Evolutionary conservation across 345 rosid genomes (phyloP).

Genomic region (Iberis pinnata): DNA sequence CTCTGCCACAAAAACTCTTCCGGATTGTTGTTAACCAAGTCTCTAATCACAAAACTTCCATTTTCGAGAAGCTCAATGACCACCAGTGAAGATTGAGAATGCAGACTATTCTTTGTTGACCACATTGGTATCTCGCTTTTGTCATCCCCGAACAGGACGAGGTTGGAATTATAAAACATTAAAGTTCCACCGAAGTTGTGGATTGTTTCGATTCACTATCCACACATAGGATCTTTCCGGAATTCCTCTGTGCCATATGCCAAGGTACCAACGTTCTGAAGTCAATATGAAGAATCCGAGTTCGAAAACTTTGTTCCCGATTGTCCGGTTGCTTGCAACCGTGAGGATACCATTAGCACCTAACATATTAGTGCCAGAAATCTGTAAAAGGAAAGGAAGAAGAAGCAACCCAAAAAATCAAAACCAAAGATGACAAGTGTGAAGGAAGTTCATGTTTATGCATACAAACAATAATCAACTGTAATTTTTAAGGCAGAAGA

Average conservation of each 20-base stretch:
- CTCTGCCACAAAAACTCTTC: too few relatives aligned
- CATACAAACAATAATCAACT: too few relatives aligned
- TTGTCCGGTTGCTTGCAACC: too few relatives aligned
- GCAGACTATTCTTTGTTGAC: slow-evolving; percentile 33
- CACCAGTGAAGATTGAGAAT: slow-evolving; percentile 26
- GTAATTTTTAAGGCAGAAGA: too few relatives aligned
- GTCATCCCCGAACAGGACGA: slow-evolving; percentile 37
- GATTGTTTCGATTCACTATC: slow-evolving; percentile 74
- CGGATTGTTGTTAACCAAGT: too few relatives aligned
- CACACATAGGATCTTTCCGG: slow-evolving; percentile 41
- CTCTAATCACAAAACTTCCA: slow-evolving; percentile 56
- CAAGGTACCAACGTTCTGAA: slow-evolving; percentile 42
- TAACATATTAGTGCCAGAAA: too few relatives aligned
- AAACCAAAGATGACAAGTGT: too few relatives aligned
- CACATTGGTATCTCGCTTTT: slow-evolving; percentile 26
- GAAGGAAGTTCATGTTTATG: too few relatives aligned
- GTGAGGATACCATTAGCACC: too few relatives aligned
- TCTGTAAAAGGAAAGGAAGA: too few relatives aligned
- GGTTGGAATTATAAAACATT: slow-evolving; percentile 27
- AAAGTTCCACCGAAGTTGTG: slow-evolving; percentile 37
- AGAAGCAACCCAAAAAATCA: too few relatives aligned
- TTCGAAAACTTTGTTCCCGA: slow-evolving; percentile 46
- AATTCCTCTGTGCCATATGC: slow-evolving; percentile 63
- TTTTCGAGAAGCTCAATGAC: slow-evolving; percentile 43
- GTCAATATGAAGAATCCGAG: slow-evolving; percentile 47